Base-by-base conservation (phyloP, 2,329 filamentous ascomycete species). In the Talaromyces funiculosus region DNA sequence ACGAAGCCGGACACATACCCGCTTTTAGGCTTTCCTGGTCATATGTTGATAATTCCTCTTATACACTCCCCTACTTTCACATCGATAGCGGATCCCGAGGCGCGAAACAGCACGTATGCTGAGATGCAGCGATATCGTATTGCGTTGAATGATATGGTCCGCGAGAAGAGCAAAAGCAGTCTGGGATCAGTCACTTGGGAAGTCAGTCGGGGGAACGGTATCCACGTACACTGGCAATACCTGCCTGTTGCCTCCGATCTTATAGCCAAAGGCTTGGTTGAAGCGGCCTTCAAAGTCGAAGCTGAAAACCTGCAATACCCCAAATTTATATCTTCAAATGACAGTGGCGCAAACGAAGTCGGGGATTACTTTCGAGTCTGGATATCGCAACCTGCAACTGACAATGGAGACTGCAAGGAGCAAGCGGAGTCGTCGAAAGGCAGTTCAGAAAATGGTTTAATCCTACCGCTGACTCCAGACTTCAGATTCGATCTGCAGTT, bases 201-300 rank as follows among this genome's bases (percentile, higher is more conserved):
- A 76, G 92, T 99, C 68, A 93, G 87, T 71, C 87, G 92, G 55
- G 81, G 81, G 4, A 84, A 84, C 56, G 91, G 94, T 59, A 86
- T 97, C 60, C 94, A 99, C 72, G 82, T 88, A 1, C 93, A 97
- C 70, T 97, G 92, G 94, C 95, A 99, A 75, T 89, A 95, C 66
- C 78, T 97, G 31, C 91, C 94, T 0, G 80, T 95, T 0, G 84
- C 89, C 0, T 79, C 83, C 0, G 81, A 88, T 9, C 78, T 90
- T 47, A 83, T 96, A 55, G 78, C 77, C 20, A 85, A 86, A 51
- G 89, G 90, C 0, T 80, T 96, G 1, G 90, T 96, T 0, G 91
- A 96, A 72, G 90, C 90, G 0, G 93, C 88, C 0, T 97, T 99
- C 77, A 87, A 88, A 57, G 90, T 95, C 1, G 86, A 96, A 70